Conservation (phyloP, 495 filamentous ascomycete species). For the Hypoxylon crocopeplum region DNA sequence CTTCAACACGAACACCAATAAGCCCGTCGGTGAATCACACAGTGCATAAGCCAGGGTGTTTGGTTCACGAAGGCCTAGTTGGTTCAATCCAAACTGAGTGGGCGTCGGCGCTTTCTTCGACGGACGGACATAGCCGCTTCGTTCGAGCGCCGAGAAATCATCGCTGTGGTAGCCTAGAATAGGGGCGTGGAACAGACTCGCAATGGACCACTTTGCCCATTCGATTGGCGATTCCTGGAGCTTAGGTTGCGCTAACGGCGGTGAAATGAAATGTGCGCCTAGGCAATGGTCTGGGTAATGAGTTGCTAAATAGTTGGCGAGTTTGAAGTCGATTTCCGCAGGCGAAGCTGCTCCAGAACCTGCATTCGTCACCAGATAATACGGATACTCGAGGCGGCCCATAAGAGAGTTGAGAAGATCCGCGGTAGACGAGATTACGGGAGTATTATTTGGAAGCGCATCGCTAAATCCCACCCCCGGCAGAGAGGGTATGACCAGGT, state of each 20-base stretch:
- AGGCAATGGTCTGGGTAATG: slow-evolving; percentile 61
- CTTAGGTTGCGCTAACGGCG: slow-evolving; percentile 45
- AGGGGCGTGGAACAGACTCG: slow-evolving; percentile 46
- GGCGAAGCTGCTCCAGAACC: slow-evolving; percentile 46
- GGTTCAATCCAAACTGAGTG: slow-evolving; percentile 27
- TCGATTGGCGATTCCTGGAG: slow-evolving; percentile 40
- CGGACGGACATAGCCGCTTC: slow-evolving; percentile 12
- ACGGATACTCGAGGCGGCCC: slow-evolving; percentile 66
- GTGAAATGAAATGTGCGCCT: slow-evolving; percentile 68
- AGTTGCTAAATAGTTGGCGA: slow-evolving; percentile 61
- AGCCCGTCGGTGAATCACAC: slow-evolving; percentile 60
- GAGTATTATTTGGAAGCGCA: slow-evolving; percentile 62
- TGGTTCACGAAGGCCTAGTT: slow-evolving; percentile 47
- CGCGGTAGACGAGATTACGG: slow-evolving; percentile 63
- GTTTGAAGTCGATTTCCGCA: slow-evolving; percentile 58
- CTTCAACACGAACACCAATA: slow-evolving; percentile 53
- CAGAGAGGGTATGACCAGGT: slow-evolving; percentile 72
- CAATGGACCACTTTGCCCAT: slow-evolving; percentile 54
- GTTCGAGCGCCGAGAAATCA: slow-evolving; percentile 45
- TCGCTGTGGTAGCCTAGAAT: slow-evolving; percentile 49
- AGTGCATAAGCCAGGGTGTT: slow-evolving; percentile 59
- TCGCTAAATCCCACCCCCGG: slow-evolving; percentile 77
- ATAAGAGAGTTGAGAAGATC: slow-evolving; percentile 69
- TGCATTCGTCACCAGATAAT: slow-evolving; percentile 63
- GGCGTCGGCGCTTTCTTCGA: slow-evolving; percentile 23